Evolutionary conservation across 768 basidiomycete species (phyloP).

Genomic region (Daedaleopsis sinensis): DNA sequence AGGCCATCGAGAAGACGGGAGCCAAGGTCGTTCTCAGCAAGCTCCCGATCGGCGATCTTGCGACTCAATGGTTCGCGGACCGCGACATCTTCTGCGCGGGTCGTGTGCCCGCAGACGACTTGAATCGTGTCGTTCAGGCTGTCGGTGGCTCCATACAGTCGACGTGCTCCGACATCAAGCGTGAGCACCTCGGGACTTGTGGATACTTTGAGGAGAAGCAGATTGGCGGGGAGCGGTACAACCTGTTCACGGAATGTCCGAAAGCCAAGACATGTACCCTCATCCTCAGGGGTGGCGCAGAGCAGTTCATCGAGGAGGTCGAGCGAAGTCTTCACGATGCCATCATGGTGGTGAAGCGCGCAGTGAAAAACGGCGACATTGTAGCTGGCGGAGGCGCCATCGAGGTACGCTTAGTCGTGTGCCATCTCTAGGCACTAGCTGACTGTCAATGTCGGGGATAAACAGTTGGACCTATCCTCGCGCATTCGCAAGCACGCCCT

Average conservation of each 20-base stretch:
- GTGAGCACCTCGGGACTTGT: conserved; percentile 93
- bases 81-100: conserved; percentile 99
- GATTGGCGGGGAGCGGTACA: conserved; percentile 96
- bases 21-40: conserved; percentile 98
- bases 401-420: conserved; percentile 59
- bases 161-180: conserved; percentile 89
- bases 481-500: conserved; percentile 89
- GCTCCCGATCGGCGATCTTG: conserved; percentile 96
- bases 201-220: conserved; percentile 92
- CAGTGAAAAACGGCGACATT: conserved; percentile 92
- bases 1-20: conserved; percentile 94
- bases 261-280: conserved; percentile 96
- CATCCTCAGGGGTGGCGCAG: conserved; percentile 92
- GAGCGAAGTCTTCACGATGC: conserved; percentile 97
- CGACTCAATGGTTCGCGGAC: conserved; percentile 99
- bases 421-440: background rate
- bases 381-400: conserved; percentile 98
- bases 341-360: conserved; percentile 99
- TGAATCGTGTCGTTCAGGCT: conserved; percentile 93
- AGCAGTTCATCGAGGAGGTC: conserved; percentile 99
- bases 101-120: conserved; percentile 86
- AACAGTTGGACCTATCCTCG: conserved; percentile 96
- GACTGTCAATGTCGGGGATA: background rate
- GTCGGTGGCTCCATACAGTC: conserved; percentile 95
- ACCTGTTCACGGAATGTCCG: conserved; percentile 91